Evolutionary conservation across 2,329 filamentous ascomycete species (phyloP).

Genomic region (Fusarium chuoi): DNA sequence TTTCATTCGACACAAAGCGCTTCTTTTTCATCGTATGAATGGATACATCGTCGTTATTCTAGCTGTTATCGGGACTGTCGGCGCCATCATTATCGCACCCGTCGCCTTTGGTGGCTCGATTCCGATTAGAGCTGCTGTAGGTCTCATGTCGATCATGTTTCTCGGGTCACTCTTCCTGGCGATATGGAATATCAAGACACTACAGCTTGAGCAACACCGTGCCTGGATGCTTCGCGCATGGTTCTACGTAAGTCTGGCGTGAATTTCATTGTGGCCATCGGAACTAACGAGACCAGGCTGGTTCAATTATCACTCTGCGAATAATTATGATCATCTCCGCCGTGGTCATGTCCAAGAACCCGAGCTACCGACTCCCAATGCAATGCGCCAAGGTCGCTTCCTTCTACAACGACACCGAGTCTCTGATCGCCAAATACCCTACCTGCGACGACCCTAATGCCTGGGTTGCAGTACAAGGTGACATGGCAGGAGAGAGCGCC

Average conservation of each 20-base stretch:
- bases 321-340: slow-evolving; percentile 25
- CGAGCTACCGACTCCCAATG: slow-evolving; percentile 11
- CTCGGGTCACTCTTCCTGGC: slow-evolving; percentile 57
- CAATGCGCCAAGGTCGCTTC: slow-evolving; percentile 11
- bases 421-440: slow-evolving; percentile 1
- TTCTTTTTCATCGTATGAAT: slow-evolving; percentile 69
- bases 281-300: neutral
- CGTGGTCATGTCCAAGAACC: neutral
- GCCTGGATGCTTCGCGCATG: slow-evolving; percentile 67
- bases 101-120: slow-evolving; percentile 64
- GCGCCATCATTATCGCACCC: slow-evolving; percentile 63
- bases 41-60: slow-evolving; percentile 66
- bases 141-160: slow-evolving; percentile 57
- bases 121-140: slow-evolving; percentile 57
- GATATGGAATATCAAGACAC: slow-evolving; percentile 64
- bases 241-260: slow-evolving; percentile 10
- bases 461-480: slow-evolving; percentile 20
- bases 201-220: slow-evolving; percentile 71
- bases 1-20: slow-evolving; percentile 55
- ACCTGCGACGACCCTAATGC: neutral
- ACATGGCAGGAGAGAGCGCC: neutral
- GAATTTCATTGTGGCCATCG: rapidly evolving
- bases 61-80: slow-evolving; percentile 56
- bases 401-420: neutral
- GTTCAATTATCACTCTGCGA: slow-evolving; percentile 15